Conservation (phyloP, 2,329 filamentous ascomycete genomes). For the Diaporthe citrichinensis region DNA sequence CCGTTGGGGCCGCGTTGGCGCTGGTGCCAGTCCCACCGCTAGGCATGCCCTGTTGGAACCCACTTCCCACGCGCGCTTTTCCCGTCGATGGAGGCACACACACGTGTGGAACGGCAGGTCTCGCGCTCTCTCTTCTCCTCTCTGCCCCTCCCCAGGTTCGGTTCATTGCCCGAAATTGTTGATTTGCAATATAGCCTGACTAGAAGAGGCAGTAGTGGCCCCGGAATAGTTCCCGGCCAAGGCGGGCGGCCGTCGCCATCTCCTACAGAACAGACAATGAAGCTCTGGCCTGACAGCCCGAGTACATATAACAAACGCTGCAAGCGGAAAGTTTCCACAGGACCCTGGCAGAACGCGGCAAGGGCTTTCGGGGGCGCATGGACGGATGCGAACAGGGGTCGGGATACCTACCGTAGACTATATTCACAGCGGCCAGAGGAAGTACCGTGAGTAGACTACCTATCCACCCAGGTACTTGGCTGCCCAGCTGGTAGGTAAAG, state of each 20-base stretch:
- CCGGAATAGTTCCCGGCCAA: not conserved
- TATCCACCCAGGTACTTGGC: too few relatives aligned
- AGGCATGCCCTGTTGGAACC: slow-evolving; percentile 18
- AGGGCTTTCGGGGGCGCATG: not conserved
- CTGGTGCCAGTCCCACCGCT: not conserved
- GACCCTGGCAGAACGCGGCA: not conserved
- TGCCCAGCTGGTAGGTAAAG: too few relatives aligned
- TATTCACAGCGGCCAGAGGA: not conserved
- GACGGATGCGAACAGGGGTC: slow-evolving; percentile 3
- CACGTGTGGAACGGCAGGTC: not conserved
- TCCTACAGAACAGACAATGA: not conserved
- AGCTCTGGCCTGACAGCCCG: not conserved
- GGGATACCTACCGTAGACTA: not conserved
- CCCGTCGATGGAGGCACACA: not conserved
- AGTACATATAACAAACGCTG: not conserved
- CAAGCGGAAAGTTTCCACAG: slow-evolving; percentile 9
- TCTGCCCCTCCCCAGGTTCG: not conserved
- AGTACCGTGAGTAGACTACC: not conserved
- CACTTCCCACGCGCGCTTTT: slow-evolving; percentile 25
- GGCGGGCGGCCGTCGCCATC: not conserved
- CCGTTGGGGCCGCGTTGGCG: slow-evolving; percentile 14
- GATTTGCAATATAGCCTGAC: not conserved
- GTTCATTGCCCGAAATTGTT: not conserved
- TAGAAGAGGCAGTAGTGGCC: not conserved
- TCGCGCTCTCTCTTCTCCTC: too few relatives aligned